Evolutionary conservation across 495 filamentous ascomycete genomes (phyloP).

Genomic region (Xanthoparmelia taractica): DNA sequence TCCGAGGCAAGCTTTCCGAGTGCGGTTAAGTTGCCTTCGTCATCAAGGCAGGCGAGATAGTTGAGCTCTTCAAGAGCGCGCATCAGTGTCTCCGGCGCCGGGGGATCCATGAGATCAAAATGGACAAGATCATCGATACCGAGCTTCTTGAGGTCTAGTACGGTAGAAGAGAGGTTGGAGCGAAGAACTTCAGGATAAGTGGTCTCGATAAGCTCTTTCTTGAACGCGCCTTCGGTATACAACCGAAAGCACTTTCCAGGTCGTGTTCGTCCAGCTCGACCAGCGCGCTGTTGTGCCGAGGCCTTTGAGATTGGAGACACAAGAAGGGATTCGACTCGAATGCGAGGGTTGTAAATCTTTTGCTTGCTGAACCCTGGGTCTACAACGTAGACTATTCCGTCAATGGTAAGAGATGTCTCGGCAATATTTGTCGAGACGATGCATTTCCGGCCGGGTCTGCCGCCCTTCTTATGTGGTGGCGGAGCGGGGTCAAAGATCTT

Average conservation of each 20-base stretch:
- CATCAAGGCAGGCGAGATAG: conserved; percentile 92
- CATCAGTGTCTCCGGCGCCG: conserved; percentile 97
- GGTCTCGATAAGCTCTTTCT: conserved; percentile 94
- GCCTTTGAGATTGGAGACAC: conserved; percentile 97
- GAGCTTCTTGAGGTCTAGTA: conserved; percentile 94
- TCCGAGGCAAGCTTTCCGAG: conserved; percentile 86
- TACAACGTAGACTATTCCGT: conserved; percentile 98
- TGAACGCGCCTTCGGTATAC: conserved; percentile 94
- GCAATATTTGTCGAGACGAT: conserved; percentile 98
- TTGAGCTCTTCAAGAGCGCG: conserved; percentile 96
- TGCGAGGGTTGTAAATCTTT: conserved; percentile 97
- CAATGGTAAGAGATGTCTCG: conserved; percentile 94
- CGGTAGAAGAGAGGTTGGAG: conserved; percentile 88
- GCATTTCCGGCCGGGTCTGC: conserved; percentile 83
- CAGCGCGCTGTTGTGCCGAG: conserved; percentile 95
- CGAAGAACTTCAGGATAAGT: conserved; percentile 93
- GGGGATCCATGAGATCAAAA: conserved; percentile 98
- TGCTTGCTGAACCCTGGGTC: conserved; percentile 99
- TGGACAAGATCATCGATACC: conserved; percentile 94
- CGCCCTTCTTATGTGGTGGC: conserved; percentile 59
- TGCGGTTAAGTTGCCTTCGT: conserved; percentile 82
- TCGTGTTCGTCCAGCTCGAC: conserved; percentile 95
- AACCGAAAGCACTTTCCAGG: conserved; percentile 97
- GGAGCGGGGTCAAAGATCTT: conserved; percentile 89
- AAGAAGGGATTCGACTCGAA: conserved; percentile 89